These are phyloP conservation scores for Colletotrichum viniferum DNA, from an alignment of 2,329 filamentous ascomycete genomes.

Conservation along the genomic window DNA sequence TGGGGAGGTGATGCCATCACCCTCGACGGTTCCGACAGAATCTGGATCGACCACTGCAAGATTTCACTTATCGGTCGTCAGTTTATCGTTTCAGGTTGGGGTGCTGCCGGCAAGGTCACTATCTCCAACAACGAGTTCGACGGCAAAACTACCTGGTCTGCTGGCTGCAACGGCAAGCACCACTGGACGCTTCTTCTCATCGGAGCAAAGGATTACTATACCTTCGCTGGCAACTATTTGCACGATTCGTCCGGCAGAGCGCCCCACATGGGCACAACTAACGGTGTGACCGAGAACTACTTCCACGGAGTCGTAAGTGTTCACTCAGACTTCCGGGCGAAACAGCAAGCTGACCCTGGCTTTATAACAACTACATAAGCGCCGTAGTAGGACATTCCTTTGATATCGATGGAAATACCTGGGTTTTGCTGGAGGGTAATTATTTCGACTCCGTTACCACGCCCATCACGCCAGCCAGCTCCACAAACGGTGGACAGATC, in stretches of 20 bases:
- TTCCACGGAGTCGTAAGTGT: conserved; percentile 27
- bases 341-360: no score
- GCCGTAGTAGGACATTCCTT: conserved; percentile 43
- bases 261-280: conserved; percentile 25
- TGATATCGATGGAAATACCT: conserved; percentile 49
- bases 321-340: no score
- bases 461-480: conserved; percentile 34
- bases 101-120: conserved; percentile 33
- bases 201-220: conserved; percentile 28
- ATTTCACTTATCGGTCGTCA: conserved; percentile 44
- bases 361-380: no score
- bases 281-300: conserved; percentile 5
- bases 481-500: conserved; percentile 26
- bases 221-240: neutral
- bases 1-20: conserved; percentile 38
- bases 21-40: conserved; percentile 31
- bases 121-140: conserved; percentile 45
- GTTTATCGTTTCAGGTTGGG: conserved; percentile 42
- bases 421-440: conserved; percentile 30
- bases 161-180: conserved; percentile 33
- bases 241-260: no score
- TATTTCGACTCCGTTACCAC: conserved; percentile 44
- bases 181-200: conserved; percentile 36
- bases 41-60: conserved; percentile 41
- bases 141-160: conserved; percentile 33